Evolutionary conservation across 2,329 filamentous ascomycete species (phyloP), one percentile per base, ranked within the genome.

Genomic region (Neofusicoccum ribis): DNA sequence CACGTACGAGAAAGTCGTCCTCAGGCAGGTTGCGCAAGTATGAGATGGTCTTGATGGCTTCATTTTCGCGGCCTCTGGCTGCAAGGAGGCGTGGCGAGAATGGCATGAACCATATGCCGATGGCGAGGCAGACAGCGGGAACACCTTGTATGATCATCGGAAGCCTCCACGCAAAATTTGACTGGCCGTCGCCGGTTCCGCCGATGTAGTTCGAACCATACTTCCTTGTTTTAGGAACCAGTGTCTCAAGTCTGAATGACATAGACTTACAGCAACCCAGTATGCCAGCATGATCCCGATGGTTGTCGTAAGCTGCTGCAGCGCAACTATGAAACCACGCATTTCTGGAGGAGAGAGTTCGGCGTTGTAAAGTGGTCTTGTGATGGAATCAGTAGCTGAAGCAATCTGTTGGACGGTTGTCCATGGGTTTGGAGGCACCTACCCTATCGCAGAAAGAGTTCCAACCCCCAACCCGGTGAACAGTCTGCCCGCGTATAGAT

Each of bases 391-490:
- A 59, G 39, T 12, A 31, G 1, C n/a, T 46, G 39, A 6, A 73
- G 27, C 5, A 31, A 31, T 31, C 27, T 31, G 27, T 31, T 31
- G 27, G 27, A 31, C 7, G 2, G 27, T 31, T 31, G 6, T 31
- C 27, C 27, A 31, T 31, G 27, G 5, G 1, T 31, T 31, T 7
- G 27, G 27, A 7, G 27, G 27, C 27, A 31, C 27, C 5, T 27
- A 70, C 56, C 72, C 76, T 72, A 69, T 80, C 63, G 79, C 80
- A 54, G 78, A 81, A 67, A 84, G 82, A 0, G 77, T 77, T 3
- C 82, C 82, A 3, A 84, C 82, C 12, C 81, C 82, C 27, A 85
- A 61, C 56, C 83, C 82, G 1, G 82, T 84, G 62, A 84, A 78
- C 69, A 84, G 82, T 5, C 82, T 71, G 0, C 82, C 82, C 5